Percentiles rank a stretch among this genome's conserved stretches.
Evolutionary conservation across 805 yeast species (phyloP).

Genomic region (Hanseniaspora mollemarum): DNA sequence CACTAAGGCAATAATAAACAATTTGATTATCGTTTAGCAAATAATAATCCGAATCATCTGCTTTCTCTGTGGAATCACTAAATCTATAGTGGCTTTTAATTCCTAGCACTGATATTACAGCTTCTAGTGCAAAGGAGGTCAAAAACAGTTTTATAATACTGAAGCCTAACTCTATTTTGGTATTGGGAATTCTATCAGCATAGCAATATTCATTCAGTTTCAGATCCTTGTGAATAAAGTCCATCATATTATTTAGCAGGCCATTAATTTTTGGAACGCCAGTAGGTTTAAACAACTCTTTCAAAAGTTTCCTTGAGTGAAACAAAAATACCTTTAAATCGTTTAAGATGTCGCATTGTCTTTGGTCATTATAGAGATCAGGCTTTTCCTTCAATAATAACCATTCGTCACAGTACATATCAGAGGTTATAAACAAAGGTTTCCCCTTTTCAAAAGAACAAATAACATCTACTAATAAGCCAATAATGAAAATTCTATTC

Average conservation of each 20-base stretch:
- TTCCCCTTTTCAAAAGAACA: slow-evolving; percentile 24
- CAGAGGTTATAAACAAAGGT: slow-evolving; percentile 17
- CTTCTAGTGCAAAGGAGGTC: slow-evolving; percentile 5
- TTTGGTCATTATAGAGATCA: neutral
- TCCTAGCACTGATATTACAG: neutral
- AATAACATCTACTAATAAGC: slow-evolving; percentile 22
- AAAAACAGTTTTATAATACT: neutral
- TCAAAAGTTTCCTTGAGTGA: neutral
- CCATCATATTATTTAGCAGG: neutral
- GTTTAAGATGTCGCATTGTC: neutral
- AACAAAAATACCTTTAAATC: slow-evolving; percentile 6
- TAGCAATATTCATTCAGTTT: slow-evolving; percentile 6
- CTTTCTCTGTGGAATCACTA: neutral
- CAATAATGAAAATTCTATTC: slow-evolving; percentile 24
- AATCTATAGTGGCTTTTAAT: slow-evolving; percentile 5
- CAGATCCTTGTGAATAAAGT: neutral
- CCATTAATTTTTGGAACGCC: slow-evolving; percentile 9
- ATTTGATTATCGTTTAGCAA: slow-evolving; percentile 1
- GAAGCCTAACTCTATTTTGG: neutral
- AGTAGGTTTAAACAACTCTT: slow-evolving; percentile 7
- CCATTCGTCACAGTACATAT: slow-evolving; percentile 16
- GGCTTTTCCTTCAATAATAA: neutral
- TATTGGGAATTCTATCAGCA: slow-evolving; percentile 3
- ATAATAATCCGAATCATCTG: neutral
- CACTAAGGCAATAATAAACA: slow-evolving; percentile 1